phyloP scores from a whole-genome alignment of 495 filamentous ascomycete genomes.

The Symbiotaphrina buchneri region DNA sequence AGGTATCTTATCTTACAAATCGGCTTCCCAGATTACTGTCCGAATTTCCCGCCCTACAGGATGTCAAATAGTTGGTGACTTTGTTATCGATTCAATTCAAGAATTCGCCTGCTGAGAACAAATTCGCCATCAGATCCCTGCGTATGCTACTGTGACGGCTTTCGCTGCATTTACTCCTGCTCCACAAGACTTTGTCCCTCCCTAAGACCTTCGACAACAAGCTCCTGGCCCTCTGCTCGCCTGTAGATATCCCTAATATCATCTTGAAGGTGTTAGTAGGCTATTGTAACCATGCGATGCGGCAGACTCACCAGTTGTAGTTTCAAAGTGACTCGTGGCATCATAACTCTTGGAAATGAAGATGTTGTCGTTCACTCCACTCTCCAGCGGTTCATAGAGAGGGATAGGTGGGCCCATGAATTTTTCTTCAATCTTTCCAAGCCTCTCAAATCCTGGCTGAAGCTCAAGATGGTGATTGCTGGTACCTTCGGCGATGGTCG shows the following conservation, averaged over 20 bases:
- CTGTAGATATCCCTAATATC: slow-evolving; percentile 89
- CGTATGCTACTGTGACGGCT: too few species aligned
- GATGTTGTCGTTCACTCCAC: slow-evolving; percentile 72
- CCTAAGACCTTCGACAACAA: slow-evolving; percentile 32
- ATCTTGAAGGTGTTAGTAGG: slow-evolving; percentile 23
- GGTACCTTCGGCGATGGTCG: slow-evolving; percentile 80
- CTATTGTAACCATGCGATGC: neutral
- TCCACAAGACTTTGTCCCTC: slow-evolving; percentile 17
- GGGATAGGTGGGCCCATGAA: slow-evolving; percentile 87
- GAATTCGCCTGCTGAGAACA: too few species aligned
- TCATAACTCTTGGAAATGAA: slow-evolving; percentile 99
- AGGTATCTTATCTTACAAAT: too few species aligned
- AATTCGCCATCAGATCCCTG: too few species aligned
- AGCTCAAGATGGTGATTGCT: slow-evolving; percentile 93
- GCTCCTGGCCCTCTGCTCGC: slow-evolving; percentile 68
- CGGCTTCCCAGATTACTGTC: too few species aligned
- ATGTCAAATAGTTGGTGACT: too few species aligned
- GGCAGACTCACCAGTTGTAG: slow-evolving; percentile 35
- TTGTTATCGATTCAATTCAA: too few species aligned
- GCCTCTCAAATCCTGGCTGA: slow-evolving; percentile 76
- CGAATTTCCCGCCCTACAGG: too few species aligned
- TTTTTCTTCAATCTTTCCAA: slow-evolving; percentile 88
- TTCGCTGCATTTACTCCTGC: slow-evolving; percentile 10
- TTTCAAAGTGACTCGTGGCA: slow-evolving; percentile 93
- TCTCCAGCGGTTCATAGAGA: slow-evolving; percentile 77